Conservation (phyloP, 805 yeast genomes). For the Peterozyma toletana region DNA sequence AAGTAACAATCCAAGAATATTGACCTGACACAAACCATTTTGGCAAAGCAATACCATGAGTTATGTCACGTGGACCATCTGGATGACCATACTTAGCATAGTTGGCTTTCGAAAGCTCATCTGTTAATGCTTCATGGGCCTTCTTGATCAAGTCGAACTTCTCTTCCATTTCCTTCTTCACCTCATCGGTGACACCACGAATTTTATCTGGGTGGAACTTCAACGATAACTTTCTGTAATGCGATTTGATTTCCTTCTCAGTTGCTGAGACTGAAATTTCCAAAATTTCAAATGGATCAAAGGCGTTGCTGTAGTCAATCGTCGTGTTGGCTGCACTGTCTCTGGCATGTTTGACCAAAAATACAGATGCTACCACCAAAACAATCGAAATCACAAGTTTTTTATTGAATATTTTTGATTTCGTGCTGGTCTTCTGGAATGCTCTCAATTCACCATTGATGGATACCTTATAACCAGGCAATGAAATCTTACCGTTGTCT, state of each 20-base stretch:
- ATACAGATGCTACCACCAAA: conserved; percentile 59
- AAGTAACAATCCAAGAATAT: conserved; percentile 55
- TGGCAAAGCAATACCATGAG: conserved; percentile 95
- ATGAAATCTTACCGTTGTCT: conserved; percentile 10
- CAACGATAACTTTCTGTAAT: conserved; percentile 80
- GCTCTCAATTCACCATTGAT: conserved; percentile 22
- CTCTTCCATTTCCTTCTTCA: conserved; percentile 55
- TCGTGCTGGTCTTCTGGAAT: conserved; percentile 18
- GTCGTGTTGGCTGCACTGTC: conserved; percentile 38
- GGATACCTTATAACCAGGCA: conserved; percentile 26
- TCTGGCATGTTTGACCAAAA: conserved; percentile 28
- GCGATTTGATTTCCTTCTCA: conserved; percentile 73
- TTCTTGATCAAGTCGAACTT: conserved; percentile 75
- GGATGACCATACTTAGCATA: conserved; percentile 91
- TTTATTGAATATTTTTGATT: conserved; percentile 27
- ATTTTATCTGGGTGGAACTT: conserved; percentile 93
- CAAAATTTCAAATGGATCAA: conserved; percentile 89
- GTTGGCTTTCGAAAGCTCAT: conserved; percentile 76
- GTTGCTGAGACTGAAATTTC: conserved; percentile 59
- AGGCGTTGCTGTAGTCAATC: conserved; percentile 29
- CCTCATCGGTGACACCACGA: conserved; percentile 51
- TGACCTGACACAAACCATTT: conserved; percentile 81
- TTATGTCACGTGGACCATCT: conserved; percentile 88
- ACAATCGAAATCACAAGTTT: conserved; percentile 20
- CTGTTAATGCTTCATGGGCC: conserved; percentile 94